Base-by-base conservation (phyloP, 169 alveolate genomes). In the Plasmodium gaboni region DNA sequence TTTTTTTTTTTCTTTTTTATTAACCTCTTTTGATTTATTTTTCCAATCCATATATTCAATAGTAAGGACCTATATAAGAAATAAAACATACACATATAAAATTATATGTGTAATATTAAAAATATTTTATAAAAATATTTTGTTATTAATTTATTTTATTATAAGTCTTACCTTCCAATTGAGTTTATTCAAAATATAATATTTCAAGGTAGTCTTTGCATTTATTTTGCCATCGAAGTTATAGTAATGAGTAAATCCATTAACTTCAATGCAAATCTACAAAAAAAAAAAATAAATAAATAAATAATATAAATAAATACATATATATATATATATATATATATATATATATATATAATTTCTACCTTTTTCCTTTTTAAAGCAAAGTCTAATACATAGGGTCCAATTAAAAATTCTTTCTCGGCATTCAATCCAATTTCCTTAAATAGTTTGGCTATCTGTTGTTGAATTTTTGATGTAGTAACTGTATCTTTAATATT, bases 191-290 rank as follows among this genome's bases (percentile, higher is more conserved):
- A 80, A 28, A 24, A 80, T 67, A 28, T 15, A 83, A 60, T 83
- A 83, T 46, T 83, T 83, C 15, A 83, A 32, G 5, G 38, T 68
- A 1, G 73, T 83, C 13, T 83, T 83, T 15, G 80, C 57, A 50
- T 83, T 83, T 50, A 83, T 19, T n/a, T 42, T 72, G 24, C 85
- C 85, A 7, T 53, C 60, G 48, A 83, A 83, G n/a, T 65, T 69
- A 67, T 83, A 83, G 59, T 83, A 83, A 72, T 83, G 91, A 10
- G 85, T 83, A 38, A 83, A 83, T 26, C 91, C 91, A 44, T 83
- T 83, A 4, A 83, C 85, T 68, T 83, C 91, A 28, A 83, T 68
- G 15, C 83, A 67, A 44, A 72, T 48, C 91, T 83, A 72, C n/a
- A 55, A 8, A 17, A 22, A 13, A 26, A 26, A 24, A 12, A 65